Conservation (phyloP, 1,139 yeast species). For the Debaryomyces fabryi region DNA sequence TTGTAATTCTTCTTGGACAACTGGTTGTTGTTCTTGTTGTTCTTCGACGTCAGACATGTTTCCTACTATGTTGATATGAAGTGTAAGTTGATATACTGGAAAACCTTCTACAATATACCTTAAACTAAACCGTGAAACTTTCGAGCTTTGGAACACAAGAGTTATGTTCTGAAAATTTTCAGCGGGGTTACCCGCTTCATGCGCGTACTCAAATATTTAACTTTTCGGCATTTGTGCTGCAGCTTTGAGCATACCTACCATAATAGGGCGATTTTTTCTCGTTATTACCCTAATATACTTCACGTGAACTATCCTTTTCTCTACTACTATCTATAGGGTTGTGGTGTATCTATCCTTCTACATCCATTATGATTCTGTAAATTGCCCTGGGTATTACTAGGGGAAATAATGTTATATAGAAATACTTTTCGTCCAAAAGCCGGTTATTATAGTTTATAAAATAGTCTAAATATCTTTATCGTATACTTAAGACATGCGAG, state of each 20-base stretch:
- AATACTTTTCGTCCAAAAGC: no score
- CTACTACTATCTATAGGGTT: not conserved
- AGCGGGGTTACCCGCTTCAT: constrained; percentile 14
- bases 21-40: constrained; percentile 49
- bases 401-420: no score
- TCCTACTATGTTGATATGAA: constrained; percentile 13
- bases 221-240: constrained; percentile 11
- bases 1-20: constrained; percentile 74
- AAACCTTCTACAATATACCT: constrained; percentile 2
- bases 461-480: not conserved
- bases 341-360: not conserved
- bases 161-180: constrained; percentile 14
- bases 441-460: not conserved
- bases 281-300: constrained; percentile 11
- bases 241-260: constrained; percentile 14
- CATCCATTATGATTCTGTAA: not conserved
- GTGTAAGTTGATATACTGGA: constrained; percentile 8
- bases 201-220: constrained; percentile 11
- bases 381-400: not conserved
- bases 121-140: constrained; percentile 8
- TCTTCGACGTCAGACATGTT: constrained; percentile 58
- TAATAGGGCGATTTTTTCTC: constrained; percentile 7
- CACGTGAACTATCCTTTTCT: constrained; percentile 12
- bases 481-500: not conserved
- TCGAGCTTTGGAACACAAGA: constrained; percentile 6